Conservation (phyloP, 2,329 filamentous ascomycete species). For the Penicillium sp. region DNA sequence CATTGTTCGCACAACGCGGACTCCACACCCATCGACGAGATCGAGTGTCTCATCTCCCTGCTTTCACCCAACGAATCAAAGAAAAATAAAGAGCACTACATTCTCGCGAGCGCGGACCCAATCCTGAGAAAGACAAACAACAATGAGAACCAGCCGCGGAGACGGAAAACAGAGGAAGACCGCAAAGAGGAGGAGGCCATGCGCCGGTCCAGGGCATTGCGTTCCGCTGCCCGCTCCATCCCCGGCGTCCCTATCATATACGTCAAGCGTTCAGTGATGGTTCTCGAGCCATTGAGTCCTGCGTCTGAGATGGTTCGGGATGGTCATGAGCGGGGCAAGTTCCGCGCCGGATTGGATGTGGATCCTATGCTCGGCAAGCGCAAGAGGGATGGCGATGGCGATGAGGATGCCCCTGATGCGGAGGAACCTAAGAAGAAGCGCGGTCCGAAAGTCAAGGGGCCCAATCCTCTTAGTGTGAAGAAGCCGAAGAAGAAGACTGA, state of each 20-base stretch:
- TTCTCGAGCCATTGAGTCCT: conserved; percentile 48
- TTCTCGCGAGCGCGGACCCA: conserved; percentile 44
- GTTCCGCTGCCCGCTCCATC: conserved; percentile 41
- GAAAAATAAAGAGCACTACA: conserved; percentile 49
- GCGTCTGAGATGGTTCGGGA: conserved; percentile 43
- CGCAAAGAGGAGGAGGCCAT: conserved; percentile 31
- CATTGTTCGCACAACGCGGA: conserved; percentile 48
- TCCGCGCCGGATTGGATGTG: conserved; percentile 41
- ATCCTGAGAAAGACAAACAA: conserved; percentile 24
- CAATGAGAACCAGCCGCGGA: conserved; percentile 31
- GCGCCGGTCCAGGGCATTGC: conserved; percentile 33
- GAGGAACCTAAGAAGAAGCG: conserved; percentile 34
- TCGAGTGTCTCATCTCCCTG: conserved; percentile 45
- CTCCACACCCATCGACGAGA: conserved; percentile 43
- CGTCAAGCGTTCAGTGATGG: conserved; percentile 51
- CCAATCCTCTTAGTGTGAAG: conserved; percentile 49
- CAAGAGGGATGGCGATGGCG: conserved; percentile 31
- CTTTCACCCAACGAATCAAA: conserved; percentile 40
- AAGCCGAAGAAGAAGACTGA: conserved; percentile 42
- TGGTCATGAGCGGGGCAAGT: conserved; percentile 46
- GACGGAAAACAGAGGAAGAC: conserved; percentile 32
- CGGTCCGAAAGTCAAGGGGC: conserved; percentile 40
- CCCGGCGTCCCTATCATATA: conserved; percentile 50
- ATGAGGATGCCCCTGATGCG: conserved; percentile 16
- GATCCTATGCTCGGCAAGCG: conserved; percentile 33